Base-by-base conservation (phyloP, 257 asterid species). In the Solanum tarijense region DNA sequence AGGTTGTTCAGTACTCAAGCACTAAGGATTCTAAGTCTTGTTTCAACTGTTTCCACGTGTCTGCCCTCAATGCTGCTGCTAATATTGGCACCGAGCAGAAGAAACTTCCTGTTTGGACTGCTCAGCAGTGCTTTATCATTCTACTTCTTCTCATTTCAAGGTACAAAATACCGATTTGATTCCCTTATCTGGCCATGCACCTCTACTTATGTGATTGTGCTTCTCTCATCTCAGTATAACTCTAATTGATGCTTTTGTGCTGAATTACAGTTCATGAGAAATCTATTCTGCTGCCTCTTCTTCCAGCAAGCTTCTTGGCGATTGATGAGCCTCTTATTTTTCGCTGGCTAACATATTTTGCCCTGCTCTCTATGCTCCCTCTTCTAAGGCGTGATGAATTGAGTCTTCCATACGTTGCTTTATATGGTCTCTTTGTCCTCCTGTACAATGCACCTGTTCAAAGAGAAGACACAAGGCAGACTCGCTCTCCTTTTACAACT, bases 71-170 rank as follows among this genome's bases (percentile, higher is more conserved):
- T 91, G 98, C 82, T 92, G 91, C 95, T 94, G 92, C 94, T 94
- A 87, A 83, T 94, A 74, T 52, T 92, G 93, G 90, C 90, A 75
- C 99, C 99, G 74, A 93, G 92, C 88, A 94, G 92, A 91, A 91
- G 87, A 25, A 93, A 94, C 89, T 96, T 97, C 91, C 94, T 97
- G 21, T 92, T 91, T 84, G 96, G 98, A 83, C 91, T 97, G 93
- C 93, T 97, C 41, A 97, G 95, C 91, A 91, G 98, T 86, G 89
- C 98, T 89, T 88, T 96, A 75, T 91, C 99, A 62, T 97, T 97
- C 91, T 97, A 96, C 94, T 90, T 97, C 39, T 97, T 97, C 91
- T 95, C 99, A 87, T 97, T 93, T 94, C 99, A 97, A 96, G 99
- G 99, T 96, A 96, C 69, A 83, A 88, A 65, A 86, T 39, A 83